Evolutionary conservation across 192 early-diverging fungal species (phyloP).

Genomic region (Dissophora globulifera): DNA sequence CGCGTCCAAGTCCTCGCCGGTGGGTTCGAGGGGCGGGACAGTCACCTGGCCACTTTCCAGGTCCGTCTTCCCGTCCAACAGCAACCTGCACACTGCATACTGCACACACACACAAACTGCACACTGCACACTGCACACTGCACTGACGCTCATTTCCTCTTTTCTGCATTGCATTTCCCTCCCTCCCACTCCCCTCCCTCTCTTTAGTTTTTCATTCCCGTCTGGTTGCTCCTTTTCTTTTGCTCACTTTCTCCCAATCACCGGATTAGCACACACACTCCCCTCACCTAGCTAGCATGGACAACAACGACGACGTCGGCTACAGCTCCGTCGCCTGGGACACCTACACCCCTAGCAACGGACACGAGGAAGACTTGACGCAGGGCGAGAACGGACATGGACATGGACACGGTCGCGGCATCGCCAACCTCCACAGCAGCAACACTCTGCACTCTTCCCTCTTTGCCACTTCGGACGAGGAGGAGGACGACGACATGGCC

Average conservation of each 20-base stretch:
- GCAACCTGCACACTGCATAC: no score
- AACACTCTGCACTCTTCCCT: slow-evolving; percentile 25
- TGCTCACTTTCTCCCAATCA: background rate
- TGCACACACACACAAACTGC: no score
- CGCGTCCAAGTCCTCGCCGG: no score
- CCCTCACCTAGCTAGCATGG: no score
- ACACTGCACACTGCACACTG: no score
- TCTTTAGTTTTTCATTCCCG: background rate
- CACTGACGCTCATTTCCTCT: no score
- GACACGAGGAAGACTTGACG: slow-evolving; percentile 15
- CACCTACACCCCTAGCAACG: slow-evolving; percentile 32
- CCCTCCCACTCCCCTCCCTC: no score
- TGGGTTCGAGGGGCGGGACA: no score
- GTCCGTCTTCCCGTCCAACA: no score
- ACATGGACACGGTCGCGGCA: background rate
- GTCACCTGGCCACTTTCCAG: no score
- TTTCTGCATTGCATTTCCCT: no score
- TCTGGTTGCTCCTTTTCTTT: background rate
- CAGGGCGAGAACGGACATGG: slow-evolving; percentile 4
- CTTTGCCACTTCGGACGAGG: slow-evolving; percentile 46
- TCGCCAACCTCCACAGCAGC: slow-evolving; percentile 7
- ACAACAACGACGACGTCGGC: slow-evolving; percentile 49
- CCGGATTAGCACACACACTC: no score
- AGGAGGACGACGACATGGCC: slow-evolving; percentile 38
- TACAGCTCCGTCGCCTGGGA: slow-evolving; percentile 55